Conservation (phyloP, 495 filamentous ascomycete genomes). For the Pyrenula aspistea region DNA sequence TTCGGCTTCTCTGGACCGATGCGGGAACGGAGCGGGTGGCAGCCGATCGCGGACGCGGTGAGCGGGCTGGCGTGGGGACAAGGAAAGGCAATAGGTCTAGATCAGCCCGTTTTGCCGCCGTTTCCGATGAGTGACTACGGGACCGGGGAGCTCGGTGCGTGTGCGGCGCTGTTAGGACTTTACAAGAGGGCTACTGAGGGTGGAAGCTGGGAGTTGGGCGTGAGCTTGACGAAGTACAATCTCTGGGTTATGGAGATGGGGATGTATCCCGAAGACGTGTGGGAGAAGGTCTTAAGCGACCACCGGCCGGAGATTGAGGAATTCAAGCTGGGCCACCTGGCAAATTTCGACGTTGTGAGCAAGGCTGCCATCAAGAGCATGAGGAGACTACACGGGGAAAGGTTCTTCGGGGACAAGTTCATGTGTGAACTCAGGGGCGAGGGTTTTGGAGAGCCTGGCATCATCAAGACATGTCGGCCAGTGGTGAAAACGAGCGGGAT, state of each 20-base stretch:
- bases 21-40: slow-evolving; percentile 38
- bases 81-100: slow-evolving; percentile 56
- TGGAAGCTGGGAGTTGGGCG: slow-evolving; percentile 53
- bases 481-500: neutral
- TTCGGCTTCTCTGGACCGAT: slow-evolving; percentile 47
- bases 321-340: slow-evolving; percentile 51
- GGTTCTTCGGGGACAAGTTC: neutral
- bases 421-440: neutral
- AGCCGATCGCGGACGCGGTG: slow-evolving; percentile 46
- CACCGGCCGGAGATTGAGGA: slow-evolving; percentile 40
- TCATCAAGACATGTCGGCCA: neutral
- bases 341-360: slow-evolving; percentile 63
- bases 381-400: slow-evolving; percentile 17
- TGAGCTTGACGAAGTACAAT: slow-evolving; percentile 58
- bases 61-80: slow-evolving; percentile 64
- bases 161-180: slow-evolving; percentile 51
- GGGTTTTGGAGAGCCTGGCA: neutral
- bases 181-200: slow-evolving; percentile 47
- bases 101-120: slow-evolving; percentile 62
- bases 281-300: slow-evolving; percentile 38
- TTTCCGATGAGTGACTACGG: slow-evolving; percentile 79
- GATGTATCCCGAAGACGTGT: slow-evolving; percentile 42
- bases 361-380: slow-evolving; percentile 51
- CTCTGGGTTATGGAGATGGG: slow-evolving; percentile 53
- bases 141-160: slow-evolving; percentile 54